Percentiles rank a stretch among this genome's conserved stretches.
Conservation (phyloP, 2,329 filamentous ascomycete species). For the Myrmaecium sp. region DNA sequence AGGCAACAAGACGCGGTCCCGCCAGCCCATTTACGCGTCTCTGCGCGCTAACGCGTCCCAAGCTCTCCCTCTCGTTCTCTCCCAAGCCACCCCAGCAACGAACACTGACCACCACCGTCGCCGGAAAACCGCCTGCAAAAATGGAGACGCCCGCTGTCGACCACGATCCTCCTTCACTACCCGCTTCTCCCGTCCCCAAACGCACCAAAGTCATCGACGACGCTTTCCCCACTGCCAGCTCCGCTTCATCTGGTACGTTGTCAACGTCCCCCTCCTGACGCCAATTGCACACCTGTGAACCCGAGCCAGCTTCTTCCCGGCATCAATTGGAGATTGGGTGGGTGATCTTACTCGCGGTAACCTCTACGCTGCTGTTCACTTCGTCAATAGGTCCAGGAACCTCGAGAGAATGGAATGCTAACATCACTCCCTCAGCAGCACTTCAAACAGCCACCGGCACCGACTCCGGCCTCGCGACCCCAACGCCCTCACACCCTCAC, state of each 20-base stretch:
- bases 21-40: too few relatives aligned
- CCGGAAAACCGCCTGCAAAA: too few relatives aligned
- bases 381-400: slow-evolving; percentile 1
- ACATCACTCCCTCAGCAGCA: slow-evolving; percentile 1
- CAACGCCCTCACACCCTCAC: slow-evolving; percentile 12
- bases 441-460: slow-evolving; percentile 7
- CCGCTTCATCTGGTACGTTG: slow-evolving; percentile 5
- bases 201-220: slow-evolving; percentile 50
- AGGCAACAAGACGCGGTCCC: too few relatives aligned
- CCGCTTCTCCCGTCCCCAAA: slow-evolving; percentile 49
- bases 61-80: too few relatives aligned
- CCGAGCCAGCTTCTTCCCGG: background rate
- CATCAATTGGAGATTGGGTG: too few relatives aligned
- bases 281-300: background rate
- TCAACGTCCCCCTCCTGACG: background rate
- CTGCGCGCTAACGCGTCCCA: too few relatives aligned
- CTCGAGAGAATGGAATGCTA: background rate
- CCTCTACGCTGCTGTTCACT: too few relatives aligned
- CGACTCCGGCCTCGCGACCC: slow-evolving; percentile 18
- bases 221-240: slow-evolving; percentile 13
- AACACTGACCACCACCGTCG: too few relatives aligned
- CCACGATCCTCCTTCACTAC: slow-evolving; percentile 9
- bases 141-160: slow-evolving; percentile 5
- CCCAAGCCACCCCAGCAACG: too few relatives aligned
- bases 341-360: too few relatives aligned